A percentile compares a stretch with the other conserved stretches of the same genome.
Evolutionary conservation across 805 yeast genomes (phyloP).

Genomic region (Pichia membranifaciens): DNA sequence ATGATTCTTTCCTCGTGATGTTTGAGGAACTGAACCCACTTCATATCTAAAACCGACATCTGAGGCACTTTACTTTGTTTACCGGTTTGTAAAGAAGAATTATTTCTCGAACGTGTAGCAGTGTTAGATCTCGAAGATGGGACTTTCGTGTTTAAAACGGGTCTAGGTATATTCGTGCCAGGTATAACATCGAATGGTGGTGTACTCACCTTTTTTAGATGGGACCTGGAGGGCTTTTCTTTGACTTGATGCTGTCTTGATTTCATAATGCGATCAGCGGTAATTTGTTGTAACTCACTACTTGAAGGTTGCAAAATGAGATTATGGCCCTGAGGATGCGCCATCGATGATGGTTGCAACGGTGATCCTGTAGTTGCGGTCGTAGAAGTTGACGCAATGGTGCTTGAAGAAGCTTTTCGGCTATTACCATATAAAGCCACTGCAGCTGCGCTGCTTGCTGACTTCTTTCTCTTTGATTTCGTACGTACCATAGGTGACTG

Average conservation of each 20-base stretch:
- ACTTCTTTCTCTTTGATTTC: constrained; percentile 3
- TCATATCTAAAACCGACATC: constrained; percentile 47
- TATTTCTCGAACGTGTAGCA: constrained; percentile 13
- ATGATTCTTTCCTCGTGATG: constrained; percentile 57
- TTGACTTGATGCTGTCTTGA: constrained; percentile 3
- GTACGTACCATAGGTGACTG: not conserved
- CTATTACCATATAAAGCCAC: constrained; percentile 15
- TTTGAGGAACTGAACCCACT: constrained; percentile 50
- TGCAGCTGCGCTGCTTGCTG: constrained; percentile 21
- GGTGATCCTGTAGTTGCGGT: not conserved
- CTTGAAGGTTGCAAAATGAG: not conserved
- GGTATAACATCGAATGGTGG: constrained; percentile 40
- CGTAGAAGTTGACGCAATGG: not conserved
- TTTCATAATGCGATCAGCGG: constrained; percentile 9
- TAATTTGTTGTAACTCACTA: constrained; percentile 3
- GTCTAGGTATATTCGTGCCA: constrained; percentile 54
- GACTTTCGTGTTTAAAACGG: constrained; percentile 37
- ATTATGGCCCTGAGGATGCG: not conserved
- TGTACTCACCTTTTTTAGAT: not conserved
- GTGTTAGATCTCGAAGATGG: constrained; percentile 9
- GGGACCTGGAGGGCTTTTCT: not conserved
- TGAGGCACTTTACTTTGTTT: constrained; percentile 36
- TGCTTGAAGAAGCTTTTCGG: not conserved
- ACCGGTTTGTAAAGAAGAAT: constrained; percentile 5
- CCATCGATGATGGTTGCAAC: not conserved